phyloP scores from a whole-genome alignment of 352 stramenopile genomes.

The Globisporangium lucens region DNA sequence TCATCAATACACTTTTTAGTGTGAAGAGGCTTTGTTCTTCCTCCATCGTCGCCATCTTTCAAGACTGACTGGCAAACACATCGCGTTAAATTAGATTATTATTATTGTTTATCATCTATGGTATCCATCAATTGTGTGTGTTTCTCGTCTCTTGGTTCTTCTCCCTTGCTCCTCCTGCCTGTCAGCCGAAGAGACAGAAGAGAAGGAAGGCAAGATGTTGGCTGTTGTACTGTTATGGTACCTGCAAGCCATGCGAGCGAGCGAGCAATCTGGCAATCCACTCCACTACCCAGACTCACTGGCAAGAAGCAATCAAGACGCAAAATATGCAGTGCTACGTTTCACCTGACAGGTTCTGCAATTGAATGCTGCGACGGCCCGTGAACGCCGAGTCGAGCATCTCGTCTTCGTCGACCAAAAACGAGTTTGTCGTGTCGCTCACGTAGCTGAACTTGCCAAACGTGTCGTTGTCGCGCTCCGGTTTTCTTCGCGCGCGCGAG shows the following conservation, averaged over 20 bases:
- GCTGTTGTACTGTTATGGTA: conserved; percentile 5
- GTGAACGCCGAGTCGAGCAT: conserved; percentile 86
- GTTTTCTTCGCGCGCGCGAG: conserved; percentile 44
- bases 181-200: background rate
- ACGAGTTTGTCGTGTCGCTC: conserved; percentile 86
- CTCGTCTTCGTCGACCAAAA: conserved; percentile 87
- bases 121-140: conserved; percentile 11
- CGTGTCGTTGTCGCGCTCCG: conserved; percentile 58
- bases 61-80: background rate
- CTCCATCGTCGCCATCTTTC: background rate
- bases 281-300: background rate
- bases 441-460: conserved; percentile 90
- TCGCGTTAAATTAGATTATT: conserved; percentile 18
- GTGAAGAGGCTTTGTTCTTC: background rate
- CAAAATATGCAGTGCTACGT: conserved; percentile 28
- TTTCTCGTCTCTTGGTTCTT: background rate
- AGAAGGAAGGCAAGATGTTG: background rate
- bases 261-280: background rate
- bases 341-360: conserved; percentile 78
- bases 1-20: background rate
- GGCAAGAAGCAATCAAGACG: background rate
- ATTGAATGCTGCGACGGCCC: conserved; percentile 72
- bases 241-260: background rate
- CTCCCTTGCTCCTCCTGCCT: background rate
- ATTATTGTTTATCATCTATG: conserved; percentile 18